Base-by-base conservation (phyloP, 176 grass and related monocot species). In the Oryza glumipatula region DNA sequence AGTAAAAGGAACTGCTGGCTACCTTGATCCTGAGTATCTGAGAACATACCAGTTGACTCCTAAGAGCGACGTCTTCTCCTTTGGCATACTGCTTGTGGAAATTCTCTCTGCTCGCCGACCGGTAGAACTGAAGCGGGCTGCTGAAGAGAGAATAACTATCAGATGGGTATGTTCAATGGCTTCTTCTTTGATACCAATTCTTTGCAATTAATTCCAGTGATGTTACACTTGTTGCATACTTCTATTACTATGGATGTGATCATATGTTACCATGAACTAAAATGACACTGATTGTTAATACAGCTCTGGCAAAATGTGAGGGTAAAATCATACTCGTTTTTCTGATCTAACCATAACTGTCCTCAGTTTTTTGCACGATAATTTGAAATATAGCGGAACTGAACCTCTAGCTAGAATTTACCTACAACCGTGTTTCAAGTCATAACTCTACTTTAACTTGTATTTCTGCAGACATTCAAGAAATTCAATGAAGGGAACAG, bases 1-100 rank as follows among this genome's bases (percentile, higher is more conserved):
- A 90, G 97, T 99, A 36, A 99, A 99, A 89, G 97, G 97, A 72
- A 99, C 97, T 44, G 94, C 94, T 48, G 97, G 97, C 47, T 99
- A 99, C 67, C 90, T 99, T 15, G 97, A 99, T 70, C 97, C 97
- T 4, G 97, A 99, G 68, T 99, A 99, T 81, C 79, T 96, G 28
- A 91, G 94, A 46, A 99, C 97, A 19, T 96, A 96, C 85, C 94
- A 99, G 75, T 65, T 99, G 23, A 99, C 97, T 85, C 82, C 97
- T 46, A 99, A 99, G 90, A 99, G 97, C 65, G 97, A 99, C 70
- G 97, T 96, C 64, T 99, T 96, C 79, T 99, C 97, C 84, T 99
- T 96, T 74, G 97, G 97, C 47, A 92, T 99, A 77, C 86, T 99
- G 82, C 93, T 99, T 78, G 76, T 99, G 49, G 97, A 99, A 78